phyloP scores from a whole-genome alignment of 139 green algal species.

The Edaphochlamys debaryana region DNA sequence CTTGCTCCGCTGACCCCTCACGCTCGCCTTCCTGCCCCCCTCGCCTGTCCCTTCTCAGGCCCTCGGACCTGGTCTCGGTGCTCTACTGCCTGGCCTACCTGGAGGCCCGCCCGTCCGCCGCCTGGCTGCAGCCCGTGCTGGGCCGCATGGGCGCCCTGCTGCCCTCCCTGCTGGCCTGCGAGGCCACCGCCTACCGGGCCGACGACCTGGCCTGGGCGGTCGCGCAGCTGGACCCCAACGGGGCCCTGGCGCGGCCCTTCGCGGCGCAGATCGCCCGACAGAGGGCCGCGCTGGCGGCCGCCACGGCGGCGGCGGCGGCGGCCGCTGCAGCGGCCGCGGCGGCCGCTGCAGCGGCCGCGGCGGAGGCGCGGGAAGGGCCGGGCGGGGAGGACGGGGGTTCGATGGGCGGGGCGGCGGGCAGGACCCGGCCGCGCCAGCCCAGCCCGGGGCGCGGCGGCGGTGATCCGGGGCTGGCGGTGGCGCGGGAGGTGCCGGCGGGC shows the following conservation, averaged over 20 bases:
- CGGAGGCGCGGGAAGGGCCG: no score
- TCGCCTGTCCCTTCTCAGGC: neutral
- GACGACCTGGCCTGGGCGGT: slow-evolving; percentile 35
- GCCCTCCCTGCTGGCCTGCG: neutral
- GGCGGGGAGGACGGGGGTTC: no score
- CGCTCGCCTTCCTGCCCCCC: no score
- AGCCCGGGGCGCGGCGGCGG: neutral
- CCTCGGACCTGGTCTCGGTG: slow-evolving; percentile 23
- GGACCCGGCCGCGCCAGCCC: no score
- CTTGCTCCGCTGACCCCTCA: neutral
- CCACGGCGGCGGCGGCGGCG: neutral
- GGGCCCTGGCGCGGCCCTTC: neutral
- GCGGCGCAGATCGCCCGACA: neutral
- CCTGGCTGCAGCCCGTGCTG: slow-evolving; percentile 14
- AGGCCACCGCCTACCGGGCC: neutral
- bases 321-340: no score
- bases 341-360: neutral
- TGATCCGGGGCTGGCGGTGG: no score
- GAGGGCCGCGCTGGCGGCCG: neutral
- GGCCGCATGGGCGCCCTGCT: neutral
- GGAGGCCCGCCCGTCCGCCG: neutral
- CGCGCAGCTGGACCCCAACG: neutral
- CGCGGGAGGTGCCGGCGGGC: no score
- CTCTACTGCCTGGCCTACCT: slow-evolving; percentile 38
- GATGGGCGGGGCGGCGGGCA: neutral